phyloP scores from a whole-genome alignment of 129 eudicot species.

The Flaveria robusta region DNA sequence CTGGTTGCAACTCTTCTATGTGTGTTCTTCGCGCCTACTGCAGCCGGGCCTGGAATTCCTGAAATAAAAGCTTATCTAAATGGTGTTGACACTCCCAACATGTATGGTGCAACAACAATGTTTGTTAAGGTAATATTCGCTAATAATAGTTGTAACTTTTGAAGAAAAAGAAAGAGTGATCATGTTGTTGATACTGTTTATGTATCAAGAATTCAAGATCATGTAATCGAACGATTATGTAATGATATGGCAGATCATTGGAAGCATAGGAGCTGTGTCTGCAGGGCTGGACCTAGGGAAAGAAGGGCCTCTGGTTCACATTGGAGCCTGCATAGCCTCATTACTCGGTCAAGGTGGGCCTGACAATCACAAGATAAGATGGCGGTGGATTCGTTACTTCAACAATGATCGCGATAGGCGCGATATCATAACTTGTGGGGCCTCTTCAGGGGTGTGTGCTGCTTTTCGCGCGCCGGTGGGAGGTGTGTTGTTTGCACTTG shows the following conservation, averaged over 20 bases:
- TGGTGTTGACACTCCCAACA: slow-evolving; percentile 86
- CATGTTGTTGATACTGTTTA: neutral
- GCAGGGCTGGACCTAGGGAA: slow-evolving; percentile 91
- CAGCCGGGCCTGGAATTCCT: slow-evolving; percentile 96
- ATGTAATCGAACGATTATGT: too few species aligned
- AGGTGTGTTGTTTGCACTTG: slow-evolving; percentile 87
- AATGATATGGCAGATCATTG: slow-evolving; percentile 57
- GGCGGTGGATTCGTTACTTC: slow-evolving; percentile 81
- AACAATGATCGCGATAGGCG: slow-evolving; percentile 88
- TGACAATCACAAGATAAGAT: slow-evolving; percentile 61
- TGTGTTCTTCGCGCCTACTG: slow-evolving; percentile 80
- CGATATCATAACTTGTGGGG: slow-evolving; percentile 89
- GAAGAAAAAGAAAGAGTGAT: neutral
- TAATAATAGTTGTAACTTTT: neutral
- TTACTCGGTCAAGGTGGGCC: slow-evolving; percentile 88
- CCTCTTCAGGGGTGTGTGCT: slow-evolving; percentile 92
- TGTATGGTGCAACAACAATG: slow-evolving; percentile 81
- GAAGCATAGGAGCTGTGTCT: slow-evolving; percentile 91
- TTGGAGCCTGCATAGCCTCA: slow-evolving; percentile 88
- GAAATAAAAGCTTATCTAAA: slow-evolving; percentile 94
- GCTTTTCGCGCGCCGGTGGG: slow-evolving; percentile 94
- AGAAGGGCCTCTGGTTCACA: slow-evolving; percentile 96
- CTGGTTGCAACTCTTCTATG: slow-evolving; percentile 64
- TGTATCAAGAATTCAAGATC: too few species aligned
- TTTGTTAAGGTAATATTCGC: slow-evolving; percentile 64